Evolutionary conservation across 2,329 filamentous ascomycete genomes (phyloP).

Genomic region (Iodosphaeria phyllophila): DNA sequence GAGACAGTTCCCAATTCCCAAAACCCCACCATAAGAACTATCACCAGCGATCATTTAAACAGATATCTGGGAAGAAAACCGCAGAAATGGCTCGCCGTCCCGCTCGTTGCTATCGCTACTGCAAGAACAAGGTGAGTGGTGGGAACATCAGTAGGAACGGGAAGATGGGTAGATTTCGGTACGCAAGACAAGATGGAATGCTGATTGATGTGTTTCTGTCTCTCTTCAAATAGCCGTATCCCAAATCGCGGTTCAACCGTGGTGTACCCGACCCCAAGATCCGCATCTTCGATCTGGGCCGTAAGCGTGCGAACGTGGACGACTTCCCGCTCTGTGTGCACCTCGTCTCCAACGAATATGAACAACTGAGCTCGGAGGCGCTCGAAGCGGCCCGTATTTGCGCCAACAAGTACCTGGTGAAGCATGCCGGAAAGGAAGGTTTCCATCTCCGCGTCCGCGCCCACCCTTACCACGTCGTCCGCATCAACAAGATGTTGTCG

Average conservation of each 20-base stretch:
- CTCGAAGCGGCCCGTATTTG: conserved; percentile 99
- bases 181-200: conserved; percentile 1
- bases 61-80: conserved; percentile 28
- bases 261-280: conserved; percentile 79
- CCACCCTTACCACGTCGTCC: conserved; percentile 99
- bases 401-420: conserved; percentile 94
- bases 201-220: conserved; percentile 2
- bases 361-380: conserved; percentile 98
- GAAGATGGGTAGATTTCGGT: neutral
- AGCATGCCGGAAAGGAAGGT: conserved; percentile 51
- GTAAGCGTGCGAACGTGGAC: conserved; percentile 97
- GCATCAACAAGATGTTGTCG: conserved; percentile 99
- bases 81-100: conserved; percentile 98
- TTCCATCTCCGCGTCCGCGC: conserved; percentile 67
- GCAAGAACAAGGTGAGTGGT: conserved; percentile 97
- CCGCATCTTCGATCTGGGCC: conserved; percentile 96
- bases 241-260: conserved; percentile 99
- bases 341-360: conserved; percentile 99
- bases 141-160: neutral
- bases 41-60: conserved; percentile 17
- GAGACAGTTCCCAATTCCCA: conserved; percentile 7
- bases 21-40: conserved; percentile 13
- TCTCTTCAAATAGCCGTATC: conserved; percentile 54
- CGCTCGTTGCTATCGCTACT: conserved; percentile 99
- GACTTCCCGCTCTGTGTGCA: conserved; percentile 99